Evolutionary conservation across 2,329 filamentous ascomycete species (phyloP).

Genomic region (Curvularia hawaiiensis): DNA sequence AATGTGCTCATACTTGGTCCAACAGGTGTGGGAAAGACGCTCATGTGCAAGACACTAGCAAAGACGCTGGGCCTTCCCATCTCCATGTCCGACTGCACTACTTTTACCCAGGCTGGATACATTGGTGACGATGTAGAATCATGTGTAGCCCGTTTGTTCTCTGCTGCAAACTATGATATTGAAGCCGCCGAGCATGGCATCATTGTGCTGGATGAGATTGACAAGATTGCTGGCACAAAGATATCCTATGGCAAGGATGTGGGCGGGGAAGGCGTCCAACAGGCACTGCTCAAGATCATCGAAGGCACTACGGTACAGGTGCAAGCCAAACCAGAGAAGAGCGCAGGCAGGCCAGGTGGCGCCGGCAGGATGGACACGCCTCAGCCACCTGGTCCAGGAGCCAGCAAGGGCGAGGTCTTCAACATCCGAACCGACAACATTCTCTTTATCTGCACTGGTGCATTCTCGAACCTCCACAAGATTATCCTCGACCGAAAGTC

Average conservation of each 20-base stretch:
- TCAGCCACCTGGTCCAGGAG: constrained; percentile 26
- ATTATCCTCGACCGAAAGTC: constrained; percentile 85
- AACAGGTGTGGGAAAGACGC: constrained; percentile 93
- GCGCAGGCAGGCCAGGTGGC: constrained; percentile 42
- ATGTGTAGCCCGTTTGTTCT: constrained; percentile 87
- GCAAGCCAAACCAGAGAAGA: constrained; percentile 79
- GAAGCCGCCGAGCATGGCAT: constrained; percentile 87
- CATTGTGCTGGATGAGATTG: constrained; percentile 94
- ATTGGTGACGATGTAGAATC: constrained; percentile 98
- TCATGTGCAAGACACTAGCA: constrained; percentile 91
- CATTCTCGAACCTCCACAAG: constrained; percentile 92
- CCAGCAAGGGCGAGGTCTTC: constrained; percentile 62
- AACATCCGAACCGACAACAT: constrained; percentile 94
- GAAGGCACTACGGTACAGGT: constrained; percentile 94
- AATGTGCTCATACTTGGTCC: constrained; percentile 91
- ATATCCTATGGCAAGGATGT: constrained; percentile 91
- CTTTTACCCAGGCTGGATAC: constrained; percentile 95
- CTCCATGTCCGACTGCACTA: constrained; percentile 93
- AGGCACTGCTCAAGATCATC: constrained; percentile 92
- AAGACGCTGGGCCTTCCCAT: constrained; percentile 94
- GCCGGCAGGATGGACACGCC: constrained; percentile 30
- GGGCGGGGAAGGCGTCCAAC: constrained; percentile 93
- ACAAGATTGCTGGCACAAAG: constrained; percentile 92
- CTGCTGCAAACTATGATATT: constrained; percentile 88
- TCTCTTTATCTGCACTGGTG: constrained; percentile 94